Percentiles rank a stretch among this genome's conserved stretches.
phyloP scores from a whole-genome alignment of 2,329 filamentous ascomycete genomes.

The Neofusicoccum ribis region DNA sequence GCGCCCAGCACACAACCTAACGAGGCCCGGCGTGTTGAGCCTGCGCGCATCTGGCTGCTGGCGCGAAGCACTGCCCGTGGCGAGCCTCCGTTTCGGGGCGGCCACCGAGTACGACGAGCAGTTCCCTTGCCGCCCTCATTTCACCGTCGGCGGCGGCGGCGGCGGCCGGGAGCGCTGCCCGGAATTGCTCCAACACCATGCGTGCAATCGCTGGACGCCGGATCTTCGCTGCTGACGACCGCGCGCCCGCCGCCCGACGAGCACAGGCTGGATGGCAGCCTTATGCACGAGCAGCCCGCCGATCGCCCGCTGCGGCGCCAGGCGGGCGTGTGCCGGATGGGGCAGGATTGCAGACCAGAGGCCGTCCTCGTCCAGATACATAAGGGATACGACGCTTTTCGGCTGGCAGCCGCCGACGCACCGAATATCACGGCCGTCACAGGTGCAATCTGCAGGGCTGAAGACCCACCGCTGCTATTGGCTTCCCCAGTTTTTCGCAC shows the following conservation, averaged over 20 bases:
- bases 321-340: too few relatives aligned
- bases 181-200: constrained; percentile 1
- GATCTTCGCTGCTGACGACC: constrained; percentile 13
- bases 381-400: constrained; percentile 1
- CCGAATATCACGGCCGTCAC: constrained; percentile 9
- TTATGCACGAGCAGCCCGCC: constrained; percentile 11
- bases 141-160: constrained; percentile 4
- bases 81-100: constrained; percentile 13
- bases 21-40: too few relatives aligned
- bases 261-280: constrained; percentile 11
- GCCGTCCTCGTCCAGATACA: too few relatives aligned
- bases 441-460: constrained; percentile 19
- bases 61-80: neutral
- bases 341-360: too few relatives aligned
- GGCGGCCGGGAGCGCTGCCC: neutral
- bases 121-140: constrained; percentile 6
- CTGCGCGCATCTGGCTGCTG: neutral
- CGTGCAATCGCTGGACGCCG: neutral
- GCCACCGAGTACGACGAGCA: neutral
- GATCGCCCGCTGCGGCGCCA: constrained; percentile 7
- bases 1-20: neutral
- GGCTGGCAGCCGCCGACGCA: neutral
- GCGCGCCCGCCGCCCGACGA: neutral
- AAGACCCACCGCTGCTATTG: constrained; percentile 19
- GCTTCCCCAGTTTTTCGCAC: constrained; percentile 20